Base-by-base conservation (phyloP, 805 yeast genomes). In the Lachancea dasiensis region DNA sequence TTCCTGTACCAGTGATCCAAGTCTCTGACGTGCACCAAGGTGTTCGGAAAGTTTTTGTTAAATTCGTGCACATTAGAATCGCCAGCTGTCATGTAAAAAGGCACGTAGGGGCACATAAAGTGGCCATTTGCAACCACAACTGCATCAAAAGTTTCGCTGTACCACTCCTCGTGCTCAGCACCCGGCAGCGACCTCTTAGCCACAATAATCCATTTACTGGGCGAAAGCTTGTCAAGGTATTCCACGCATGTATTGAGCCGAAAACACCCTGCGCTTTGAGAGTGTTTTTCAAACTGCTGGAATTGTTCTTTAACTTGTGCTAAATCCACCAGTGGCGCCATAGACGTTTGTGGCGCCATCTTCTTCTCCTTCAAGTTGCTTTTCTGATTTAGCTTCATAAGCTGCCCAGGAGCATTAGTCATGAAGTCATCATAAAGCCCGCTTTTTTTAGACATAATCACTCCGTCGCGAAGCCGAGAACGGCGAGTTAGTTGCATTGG, bases 1-100 rank as follows among this genome's bases (percentile, higher is more conserved):
- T 40, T 40, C 26, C 39, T 42, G 27, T 46, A 44, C 52, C 52
- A 48, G n/a, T 31, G 13, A 25, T 48, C 52, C n/a, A 48, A 39
- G 27, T 48, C 52, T 43, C 73, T 72, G 9, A 82, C 64, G 53
- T 79, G 86, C 2, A 77, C 52, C 16, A 32, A 48, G 46, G 13
- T 52, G 52, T 14, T 71, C 65, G 54, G 61, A 43, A 35, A 46
- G 31, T 26, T 40, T 19, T 31, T 31, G 25, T 49, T 51, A 26
- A 40, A 51, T 7, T 39, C 35, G 31, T 48, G 50, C 26, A 51
- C 40, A n/a, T 32, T 22, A 8, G 38, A 15, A 28, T 33, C 41
- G 21, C 30, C 30, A 16, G 24, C 42, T 7, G 29, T 44, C 52
- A 48, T 48, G 35, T 48, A 48, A 28, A 32, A 48, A 1, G 71